phyloP scores from a whole-genome alignment of 2,329 filamentous ascomycete species.

The Penicillium sp. region DNA sequence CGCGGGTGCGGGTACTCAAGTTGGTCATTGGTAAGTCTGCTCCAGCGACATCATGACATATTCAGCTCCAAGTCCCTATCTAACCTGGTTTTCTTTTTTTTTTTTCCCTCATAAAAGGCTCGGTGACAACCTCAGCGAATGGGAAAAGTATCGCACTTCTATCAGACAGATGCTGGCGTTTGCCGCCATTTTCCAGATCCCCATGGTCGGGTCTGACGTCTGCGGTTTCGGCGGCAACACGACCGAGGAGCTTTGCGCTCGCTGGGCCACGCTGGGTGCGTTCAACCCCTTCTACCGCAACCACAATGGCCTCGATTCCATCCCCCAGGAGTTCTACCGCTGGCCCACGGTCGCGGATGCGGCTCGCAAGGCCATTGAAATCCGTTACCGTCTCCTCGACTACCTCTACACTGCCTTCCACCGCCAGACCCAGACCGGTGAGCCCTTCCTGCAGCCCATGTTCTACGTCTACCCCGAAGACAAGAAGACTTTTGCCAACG shows the following conservation, averaged over 20 bases:
- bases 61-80: constrained; percentile 20
- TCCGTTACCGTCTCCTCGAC: constrained; percentile 70
- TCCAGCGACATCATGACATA: constrained; percentile 8
- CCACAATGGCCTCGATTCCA: constrained; percentile 53
- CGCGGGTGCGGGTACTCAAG: constrained; percentile 59
- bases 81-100: not conserved
- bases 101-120: constrained; percentile 34
- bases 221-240: constrained; percentile 68
- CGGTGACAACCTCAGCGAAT: constrained; percentile 55
- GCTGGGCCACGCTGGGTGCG: constrained; percentile 69
- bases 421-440: constrained; percentile 54
- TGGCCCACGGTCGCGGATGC: constrained; percentile 60
- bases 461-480: constrained; percentile 65
- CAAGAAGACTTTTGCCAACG: constrained; percentile 46
- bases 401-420: constrained; percentile 71
- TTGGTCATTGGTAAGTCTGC: constrained; percentile 47
- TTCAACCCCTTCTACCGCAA: constrained; percentile 73
- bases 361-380: constrained; percentile 62
- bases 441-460: constrained; percentile 61
- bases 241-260: constrained; percentile 62
- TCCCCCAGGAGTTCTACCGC: constrained; percentile 67
- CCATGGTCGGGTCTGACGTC: constrained; percentile 65
- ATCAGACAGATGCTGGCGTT: constrained; percentile 58
- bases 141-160: constrained; percentile 54
- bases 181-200: constrained; percentile 60